These are phyloP conservation scores for Amylocystis lapponica DNA, from an alignment of 768 basidiomycete genomes.

Conservation along the genomic window DNA sequence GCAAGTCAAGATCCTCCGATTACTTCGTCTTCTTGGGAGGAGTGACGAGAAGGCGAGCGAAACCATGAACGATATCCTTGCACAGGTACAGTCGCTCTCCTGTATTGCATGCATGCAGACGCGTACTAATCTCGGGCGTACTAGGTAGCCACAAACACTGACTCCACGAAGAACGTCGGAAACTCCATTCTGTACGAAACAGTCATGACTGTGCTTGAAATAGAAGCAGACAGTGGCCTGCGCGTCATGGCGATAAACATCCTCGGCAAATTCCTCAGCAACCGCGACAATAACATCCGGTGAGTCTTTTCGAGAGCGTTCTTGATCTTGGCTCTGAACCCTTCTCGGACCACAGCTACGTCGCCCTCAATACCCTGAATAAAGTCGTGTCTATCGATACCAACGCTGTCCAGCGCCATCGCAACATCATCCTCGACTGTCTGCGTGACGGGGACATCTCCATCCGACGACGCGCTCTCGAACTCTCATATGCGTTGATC, in stretches of 20 bases:
- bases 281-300: conserved; percentile 98
- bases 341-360: conserved; percentile 63
- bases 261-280: conserved; percentile 94
- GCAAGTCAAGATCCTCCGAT: conserved; percentile 87
- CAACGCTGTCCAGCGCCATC: conserved; percentile 95
- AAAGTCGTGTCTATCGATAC: conserved; percentile 98
- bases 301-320: conserved; percentile 29
- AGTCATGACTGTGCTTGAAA: conserved; percentile 91
- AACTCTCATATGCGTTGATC: conserved; percentile 94
- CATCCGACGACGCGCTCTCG: conserved; percentile 92
- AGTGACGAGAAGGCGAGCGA: conserved; percentile 86
- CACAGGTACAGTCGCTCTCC: conserved; percentile 57
- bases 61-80: conserved; percentile 96
- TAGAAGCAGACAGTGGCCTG: conserved; percentile 92
- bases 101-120: background rate
- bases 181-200: conserved; percentile 98
- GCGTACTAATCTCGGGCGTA: background rate
- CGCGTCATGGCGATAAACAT: conserved; percentile 99
- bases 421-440: conserved; percentile 98
- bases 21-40: conserved; percentile 83
- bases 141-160: conserved; percentile 98
- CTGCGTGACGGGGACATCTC: conserved; percentile 99
- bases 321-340: too few relatives aligned
- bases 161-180: conserved; percentile 95
- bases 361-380: conserved; percentile 95